Percentiles rank a stretch among this genome's conserved stretches.
Conservation (phyloP, 2,329 filamentous ascomycete genomes). For the Colletotrichum neosansevieriae region DNA sequence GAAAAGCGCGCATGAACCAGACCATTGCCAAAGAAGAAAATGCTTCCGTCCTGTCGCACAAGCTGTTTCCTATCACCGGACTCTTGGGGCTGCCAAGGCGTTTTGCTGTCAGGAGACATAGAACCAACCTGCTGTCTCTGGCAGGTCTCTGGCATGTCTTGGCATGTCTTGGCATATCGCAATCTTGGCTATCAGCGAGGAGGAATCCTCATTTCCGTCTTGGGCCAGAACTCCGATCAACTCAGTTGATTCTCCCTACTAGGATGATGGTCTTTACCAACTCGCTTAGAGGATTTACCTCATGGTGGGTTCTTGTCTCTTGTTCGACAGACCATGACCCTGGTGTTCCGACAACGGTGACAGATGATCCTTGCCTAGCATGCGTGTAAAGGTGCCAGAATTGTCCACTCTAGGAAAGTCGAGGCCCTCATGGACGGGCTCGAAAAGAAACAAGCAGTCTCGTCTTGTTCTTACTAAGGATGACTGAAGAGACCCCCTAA, state of each 20-base stretch:
- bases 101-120: not conserved
- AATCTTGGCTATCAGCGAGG: slow-evolving; percentile 28
- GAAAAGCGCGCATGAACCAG: slow-evolving; percentile 24
- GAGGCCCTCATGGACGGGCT: not conserved
- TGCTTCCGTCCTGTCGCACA: slow-evolving; percentile 5
- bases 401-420: slow-evolving; percentile 25
- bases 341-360: slow-evolving; percentile 10
- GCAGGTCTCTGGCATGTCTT: slow-evolving; percentile 33
- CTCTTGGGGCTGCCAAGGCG: slow-evolving; percentile 16
- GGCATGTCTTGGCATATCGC: not conserved
- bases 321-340: not conserved
- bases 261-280: not conserved
- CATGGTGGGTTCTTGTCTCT: not conserved
- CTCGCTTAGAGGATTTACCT: not conserved
- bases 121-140: slow-evolving; percentile 26
- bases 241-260: not conserved
- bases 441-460: slow-evolving; percentile 1
- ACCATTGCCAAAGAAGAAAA: slow-evolving; percentile 27
- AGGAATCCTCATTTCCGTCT: not conserved
- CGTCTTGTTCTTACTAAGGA: slow-evolving; percentile 18
- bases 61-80: slow-evolving; percentile 9
- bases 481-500: slow-evolving; percentile 18
- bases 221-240: not conserved
- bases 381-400: slow-evolving; percentile 7
- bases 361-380: not conserved